Conservation (phyloP, 2,329 filamentous ascomycete species). For the Chrysosporium queenslandicum region DNA sequence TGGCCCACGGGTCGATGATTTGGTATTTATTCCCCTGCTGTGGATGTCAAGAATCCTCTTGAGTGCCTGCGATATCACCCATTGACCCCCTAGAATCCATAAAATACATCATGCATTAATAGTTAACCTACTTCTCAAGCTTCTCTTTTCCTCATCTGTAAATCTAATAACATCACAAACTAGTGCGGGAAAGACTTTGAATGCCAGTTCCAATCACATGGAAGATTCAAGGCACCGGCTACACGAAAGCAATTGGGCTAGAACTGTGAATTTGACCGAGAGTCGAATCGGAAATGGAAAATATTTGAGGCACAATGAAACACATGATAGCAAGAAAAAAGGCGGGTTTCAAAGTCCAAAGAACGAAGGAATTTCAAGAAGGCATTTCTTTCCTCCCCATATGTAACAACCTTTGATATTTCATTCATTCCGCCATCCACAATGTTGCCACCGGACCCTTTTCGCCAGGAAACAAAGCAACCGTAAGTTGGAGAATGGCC, state of each 20-base stretch:
- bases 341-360: background rate
- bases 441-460: background rate
- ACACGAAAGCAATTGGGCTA: background rate
- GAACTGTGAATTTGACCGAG: background rate
- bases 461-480: slow-evolving; percentile 2
- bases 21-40: too few relatives aligned
- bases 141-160: background rate
- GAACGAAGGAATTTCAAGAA: background rate
- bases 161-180: slow-evolving; percentile 1
- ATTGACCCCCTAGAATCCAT: background rate
- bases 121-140: background rate
- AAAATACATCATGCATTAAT: slow-evolving; percentile 9
- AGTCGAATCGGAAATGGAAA: background rate
- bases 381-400: slow-evolving; percentile 1
- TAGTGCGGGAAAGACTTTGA: background rate
- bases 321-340: background rate
- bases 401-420: slow-evolving; percentile 4
- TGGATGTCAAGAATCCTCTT: too few relatives aligned
- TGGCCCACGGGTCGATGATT: too few relatives aligned
- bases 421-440: slow-evolving; percentile 4
- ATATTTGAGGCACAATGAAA: background rate
- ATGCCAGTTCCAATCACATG: background rate
- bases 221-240: background rate
- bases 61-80: too few relatives aligned
- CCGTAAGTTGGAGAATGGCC: background rate